These are phyloP conservation scores for Erigeron canadensis DNA, from an alignment of 129 eudicot genomes.

Conservation along the genomic window DNA sequence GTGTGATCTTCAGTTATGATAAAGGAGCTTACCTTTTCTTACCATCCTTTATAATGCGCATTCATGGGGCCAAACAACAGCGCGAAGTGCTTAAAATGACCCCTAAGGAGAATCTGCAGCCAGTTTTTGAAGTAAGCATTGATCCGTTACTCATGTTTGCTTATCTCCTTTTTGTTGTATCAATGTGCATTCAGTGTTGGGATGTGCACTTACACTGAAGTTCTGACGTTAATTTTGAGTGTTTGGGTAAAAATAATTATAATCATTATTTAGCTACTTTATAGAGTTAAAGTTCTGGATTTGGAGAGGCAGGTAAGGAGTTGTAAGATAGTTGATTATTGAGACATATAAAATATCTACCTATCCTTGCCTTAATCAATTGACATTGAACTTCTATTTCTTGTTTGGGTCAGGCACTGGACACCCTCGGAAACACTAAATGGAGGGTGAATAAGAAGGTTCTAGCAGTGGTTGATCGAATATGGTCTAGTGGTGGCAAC, in stretches of 20 bases:
- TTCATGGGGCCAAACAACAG: slow-evolving; percentile 80
- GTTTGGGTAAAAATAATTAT: background rate
- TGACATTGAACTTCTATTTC: slow-evolving; percentile 4
- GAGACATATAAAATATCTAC: background rate
- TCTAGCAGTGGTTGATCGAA: slow-evolving; percentile 61
- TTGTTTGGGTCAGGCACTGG: slow-evolving; percentile 62
- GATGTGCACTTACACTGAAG: background rate
- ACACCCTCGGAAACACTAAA: slow-evolving; percentile 85
- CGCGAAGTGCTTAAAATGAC: slow-evolving; percentile 70
- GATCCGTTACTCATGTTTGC: slow-evolving; percentile 9
- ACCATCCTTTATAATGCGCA: slow-evolving; percentile 89
- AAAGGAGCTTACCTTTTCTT: slow-evolving; percentile 82
- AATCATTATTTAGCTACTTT: background rate
- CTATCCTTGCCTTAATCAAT: background rate
- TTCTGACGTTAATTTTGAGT: background rate
- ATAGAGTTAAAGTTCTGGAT: background rate
- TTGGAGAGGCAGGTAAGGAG: slow-evolving; percentile 3
- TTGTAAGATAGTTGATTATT: background rate
- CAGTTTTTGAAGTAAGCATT: slow-evolving; percentile 71
- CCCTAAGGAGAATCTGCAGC: slow-evolving; percentile 55
- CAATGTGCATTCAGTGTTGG: background rate
- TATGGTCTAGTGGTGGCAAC: slow-evolving; percentile 86
- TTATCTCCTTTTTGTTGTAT: slow-evolving; percentile 1
- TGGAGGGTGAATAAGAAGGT: slow-evolving; percentile 95
- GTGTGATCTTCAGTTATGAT: slow-evolving; percentile 59